These are phyloP conservation scores for Solanum corneliomulleri DNA, from an alignment of 257 asterid genomes.

Conservation along the genomic window DNA sequence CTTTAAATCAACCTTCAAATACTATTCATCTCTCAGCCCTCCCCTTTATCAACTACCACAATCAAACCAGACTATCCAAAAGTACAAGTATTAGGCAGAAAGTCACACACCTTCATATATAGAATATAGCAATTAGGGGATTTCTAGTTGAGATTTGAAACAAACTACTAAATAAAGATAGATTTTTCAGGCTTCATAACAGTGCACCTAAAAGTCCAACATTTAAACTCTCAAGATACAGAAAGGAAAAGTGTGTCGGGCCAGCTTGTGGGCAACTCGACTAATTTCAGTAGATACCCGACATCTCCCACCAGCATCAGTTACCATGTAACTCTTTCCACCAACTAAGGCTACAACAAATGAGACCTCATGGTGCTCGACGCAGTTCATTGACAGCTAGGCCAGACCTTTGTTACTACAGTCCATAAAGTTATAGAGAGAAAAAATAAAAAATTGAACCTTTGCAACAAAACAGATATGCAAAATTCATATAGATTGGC, in stretches of 20 bases:
- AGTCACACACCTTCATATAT: not conserved
- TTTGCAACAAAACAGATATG: not conserved
- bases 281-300: not conserved
- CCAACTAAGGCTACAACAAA: accelerated
- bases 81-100: not conserved
- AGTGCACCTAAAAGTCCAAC: not conserved
- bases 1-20: not conserved
- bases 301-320: not conserved
- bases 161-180: not conserved
- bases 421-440: not conserved
- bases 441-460: not conserved
- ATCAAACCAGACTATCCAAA: not conserved
- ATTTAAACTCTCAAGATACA: not conserved
- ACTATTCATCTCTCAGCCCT: not conserved
- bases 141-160: not conserved
- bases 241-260: not conserved
- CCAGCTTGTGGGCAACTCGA: not conserved
- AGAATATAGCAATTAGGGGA: not conserved
- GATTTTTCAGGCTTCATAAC: not conserved
- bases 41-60: not conserved
- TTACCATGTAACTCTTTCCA: not conserved
- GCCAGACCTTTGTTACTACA: not conserved
- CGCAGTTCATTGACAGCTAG: accelerated
- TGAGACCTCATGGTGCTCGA: not conserved
- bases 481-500: not conserved